Percentiles rank a stretch among this genome's conserved stretches.
phyloP scores from a whole-genome alignment of 192 early-diverging fungal genomes.

The Gaertneriomyces sp. region DNA sequence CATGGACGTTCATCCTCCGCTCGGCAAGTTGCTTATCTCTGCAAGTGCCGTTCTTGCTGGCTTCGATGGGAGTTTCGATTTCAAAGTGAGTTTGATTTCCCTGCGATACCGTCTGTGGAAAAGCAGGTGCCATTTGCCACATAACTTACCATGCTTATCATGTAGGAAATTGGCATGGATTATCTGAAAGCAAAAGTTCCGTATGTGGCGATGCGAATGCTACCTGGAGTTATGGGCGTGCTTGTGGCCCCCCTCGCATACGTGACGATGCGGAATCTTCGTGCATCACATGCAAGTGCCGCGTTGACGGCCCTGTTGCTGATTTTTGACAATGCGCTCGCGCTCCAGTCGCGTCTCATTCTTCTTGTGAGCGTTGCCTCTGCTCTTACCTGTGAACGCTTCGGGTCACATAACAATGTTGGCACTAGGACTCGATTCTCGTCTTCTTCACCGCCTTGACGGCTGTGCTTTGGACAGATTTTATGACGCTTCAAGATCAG shows the following conservation, averaged over 20 bases:
- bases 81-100: slow-evolving; percentile 27
- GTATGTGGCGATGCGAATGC: slow-evolving; percentile 76
- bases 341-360: slow-evolving; percentile 47
- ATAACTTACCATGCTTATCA: slow-evolving; percentile 1
- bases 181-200: slow-evolving; percentile 82
- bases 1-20: slow-evolving; percentile 58
- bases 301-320: slow-evolving; percentile 45
- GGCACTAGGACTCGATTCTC: slow-evolving; percentile 42
- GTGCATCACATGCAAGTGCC: slow-evolving; percentile 35
- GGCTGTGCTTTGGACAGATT: slow-evolving; percentile 47
- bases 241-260: slow-evolving; percentile 63
- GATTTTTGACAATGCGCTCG: slow-evolving; percentile 40
- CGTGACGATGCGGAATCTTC: slow-evolving; percentile 49
- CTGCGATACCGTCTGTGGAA: background rate
- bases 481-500: slow-evolving; percentile 39
- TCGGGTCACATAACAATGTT: background rate
- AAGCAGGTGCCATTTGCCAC: background rate
- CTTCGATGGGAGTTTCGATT: slow-evolving; percentile 48
- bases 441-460: slow-evolving; percentile 53
- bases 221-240: slow-evolving; percentile 78
- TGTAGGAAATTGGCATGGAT: slow-evolving; percentile 79
- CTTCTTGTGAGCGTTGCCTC: slow-evolving; percentile 30
- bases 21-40: slow-evolving; percentile 47
- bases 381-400: background rate
- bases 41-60: slow-evolving; percentile 43